Base-by-base conservation (phyloP, 2,329 filamentous ascomycete genomes). In the Claviceps sp. region DNA sequence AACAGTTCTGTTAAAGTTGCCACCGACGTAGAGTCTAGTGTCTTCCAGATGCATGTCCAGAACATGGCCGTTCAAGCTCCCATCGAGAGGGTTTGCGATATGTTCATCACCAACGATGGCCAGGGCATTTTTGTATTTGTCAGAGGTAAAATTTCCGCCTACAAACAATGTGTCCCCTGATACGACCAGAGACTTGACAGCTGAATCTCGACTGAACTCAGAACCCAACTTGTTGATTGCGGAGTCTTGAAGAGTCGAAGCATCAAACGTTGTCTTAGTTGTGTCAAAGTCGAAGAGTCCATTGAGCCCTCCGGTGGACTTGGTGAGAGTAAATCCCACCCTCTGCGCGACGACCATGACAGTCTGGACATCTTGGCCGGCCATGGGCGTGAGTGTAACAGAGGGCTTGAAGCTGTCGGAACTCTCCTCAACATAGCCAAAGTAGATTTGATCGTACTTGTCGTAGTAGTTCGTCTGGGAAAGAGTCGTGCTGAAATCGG, bases 391-490 rank as follows among this genome's bases (percentile, higher is more conserved):
- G 45, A 98, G 71, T 0, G 86, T 95, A 50, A 98, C 82, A 4
- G 80, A 80, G 14, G 91, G 89, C 43, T 82, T 82, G 73, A 96
- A 96, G 19, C 77, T 78, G 56, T 71, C 73, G 10, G 80, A 84
- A 50, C 78, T 82, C 51, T 83, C 82, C 63, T 97, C 89, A 51
- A 98, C 81, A 58, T 82, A 82, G 47, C 90, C 93, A 58, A 84
- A 85, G 68, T 89, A 95, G 54, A 98, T 82, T 59, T 87, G 83
- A 64, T 98, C 93, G 63, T 95, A 97, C 68, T 98, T 98, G 73
- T 97, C 91, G 65, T 84, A 94, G 64, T 94, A 79, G 69, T 98
- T 98, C 17, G 90, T 95, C 68, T 98, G 93, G 64, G 79, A 94
- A 7, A 96, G 71, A 0, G 78, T 76, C 1, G 75, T 80, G 30